Percentiles rank a stretch among this genome's conserved stretches.
phyloP scores from a whole-genome alignment of 306 rosid genomes.

The Hippophae gyantsensis region DNA sequence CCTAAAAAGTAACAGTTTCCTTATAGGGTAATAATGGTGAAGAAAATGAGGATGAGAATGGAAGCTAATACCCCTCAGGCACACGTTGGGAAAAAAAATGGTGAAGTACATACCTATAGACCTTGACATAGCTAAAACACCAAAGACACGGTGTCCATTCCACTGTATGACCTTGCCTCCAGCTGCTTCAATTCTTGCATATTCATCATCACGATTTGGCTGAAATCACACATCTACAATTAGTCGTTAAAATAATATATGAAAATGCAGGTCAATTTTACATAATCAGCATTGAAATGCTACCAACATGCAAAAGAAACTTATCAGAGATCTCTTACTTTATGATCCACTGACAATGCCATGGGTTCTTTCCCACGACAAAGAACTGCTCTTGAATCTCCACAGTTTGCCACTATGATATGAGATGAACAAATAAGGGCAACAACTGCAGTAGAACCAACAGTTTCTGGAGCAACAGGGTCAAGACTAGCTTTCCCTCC shows the following conservation, averaged over 20 bases:
- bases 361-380: conserved; percentile 81
- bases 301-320: neutral
- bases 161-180: conserved; percentile 59
- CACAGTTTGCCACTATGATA: conserved; percentile 75
- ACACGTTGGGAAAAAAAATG: neutral
- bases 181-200: conserved; percentile 40
- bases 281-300: conserved; percentile 5
- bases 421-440: conserved; percentile 74
- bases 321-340: conserved; percentile 36
- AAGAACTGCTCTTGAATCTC: conserved; percentile 90
- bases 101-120: conserved; percentile 58
- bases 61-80: too few relatives aligned
- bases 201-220: conserved; percentile 89
- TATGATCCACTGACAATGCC: conserved; percentile 81
- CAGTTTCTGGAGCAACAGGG: conserved; percentile 82
- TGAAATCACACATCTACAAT: conserved; percentile 24
- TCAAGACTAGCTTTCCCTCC: conserved; percentile 57
- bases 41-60: too few relatives aligned
- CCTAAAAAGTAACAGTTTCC: too few relatives aligned
- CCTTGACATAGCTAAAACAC: conserved; percentile 92
- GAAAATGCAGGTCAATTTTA: conserved; percentile 22
- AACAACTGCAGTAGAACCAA: conserved; percentile 86
- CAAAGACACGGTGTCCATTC: conserved; percentile 87
- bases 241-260: conserved; percentile 6
- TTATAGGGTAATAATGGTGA: too few relatives aligned